A percentile compares a stretch with the other conserved stretches of the same genome.
Evolutionary conservation across 179 eudicot genomes (phyloP).

Genomic region (Monotropa hypopitys): DNA sequence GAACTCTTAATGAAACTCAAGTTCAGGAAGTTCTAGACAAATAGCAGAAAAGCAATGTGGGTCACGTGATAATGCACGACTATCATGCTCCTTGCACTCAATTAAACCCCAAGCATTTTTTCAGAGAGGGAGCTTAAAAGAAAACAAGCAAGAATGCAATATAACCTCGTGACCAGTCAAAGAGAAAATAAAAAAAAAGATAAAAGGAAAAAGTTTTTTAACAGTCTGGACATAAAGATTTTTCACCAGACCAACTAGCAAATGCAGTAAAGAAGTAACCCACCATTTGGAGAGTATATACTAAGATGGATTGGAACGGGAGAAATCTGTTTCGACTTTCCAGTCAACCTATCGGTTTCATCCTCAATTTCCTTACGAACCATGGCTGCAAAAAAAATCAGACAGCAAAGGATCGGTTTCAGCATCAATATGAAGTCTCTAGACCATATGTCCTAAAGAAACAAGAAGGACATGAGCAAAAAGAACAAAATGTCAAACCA

Average conservation of each 20-base stretch:
- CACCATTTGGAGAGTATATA: slow-evolving; percentile 71
- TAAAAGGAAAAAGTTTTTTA: neutral
- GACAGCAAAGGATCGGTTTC: neutral
- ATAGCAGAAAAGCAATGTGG: neutral
- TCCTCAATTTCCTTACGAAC: slow-evolving; percentile 72
- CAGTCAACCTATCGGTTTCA: slow-evolving; percentile 80
- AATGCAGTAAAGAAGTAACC: slow-evolving; percentile 4
- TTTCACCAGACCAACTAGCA: neutral
- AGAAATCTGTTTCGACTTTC: slow-evolving; percentile 64
- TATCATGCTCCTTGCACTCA: neutral
- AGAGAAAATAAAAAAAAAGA: neutral
- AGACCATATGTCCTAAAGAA: neutral
- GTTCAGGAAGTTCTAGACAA: neutral
- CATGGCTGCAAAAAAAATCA: slow-evolving; percentile 30
- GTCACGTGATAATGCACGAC: neutral
- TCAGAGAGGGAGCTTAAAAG: neutral
- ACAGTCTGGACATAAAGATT: neutral
- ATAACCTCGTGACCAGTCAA: neutral
- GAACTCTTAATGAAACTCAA: slow-evolving; percentile 1
- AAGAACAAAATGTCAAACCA: neutral
- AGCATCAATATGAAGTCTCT: neutral
- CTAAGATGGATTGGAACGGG: slow-evolving; percentile 84
- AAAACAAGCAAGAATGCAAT: neutral
- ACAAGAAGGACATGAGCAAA: neutral
- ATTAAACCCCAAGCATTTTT: neutral